Evolutionary conservation across 2,329 filamentous ascomycete genomes (phyloP).

Genomic region (Pestalotiopsis sp.): DNA sequence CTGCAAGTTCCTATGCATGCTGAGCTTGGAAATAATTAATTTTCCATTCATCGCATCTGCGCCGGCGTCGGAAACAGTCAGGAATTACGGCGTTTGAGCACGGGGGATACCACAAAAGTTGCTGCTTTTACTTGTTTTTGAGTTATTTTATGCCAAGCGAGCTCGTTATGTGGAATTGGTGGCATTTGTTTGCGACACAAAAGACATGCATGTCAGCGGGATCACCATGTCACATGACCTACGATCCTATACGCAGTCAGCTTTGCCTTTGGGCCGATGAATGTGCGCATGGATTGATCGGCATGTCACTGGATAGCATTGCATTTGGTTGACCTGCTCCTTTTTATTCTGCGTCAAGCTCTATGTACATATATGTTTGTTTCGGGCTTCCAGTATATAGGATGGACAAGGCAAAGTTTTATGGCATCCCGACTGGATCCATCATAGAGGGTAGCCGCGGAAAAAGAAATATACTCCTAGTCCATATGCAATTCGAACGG

Average conservation of each 20-base stretch:
- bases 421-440: not conserved
- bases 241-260: not conserved
- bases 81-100: constrained; percentile 32
- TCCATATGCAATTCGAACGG: not conserved
- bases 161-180: not conserved
- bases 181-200: not conserved
- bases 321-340: not conserved
- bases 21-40: constrained; percentile 7
- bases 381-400: not conserved
- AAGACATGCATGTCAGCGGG: not conserved
- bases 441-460: not conserved
- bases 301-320: not conserved
- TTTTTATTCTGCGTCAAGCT: not conserved
- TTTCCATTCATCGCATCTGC: constrained; percentile 17
- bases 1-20: not conserved
- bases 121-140: constrained; percentile 14
- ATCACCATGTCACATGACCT: not conserved
- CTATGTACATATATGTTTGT: not conserved
- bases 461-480: not conserved
- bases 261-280: not conserved
- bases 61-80: constrained; percentile 2
- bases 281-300: not conserved
- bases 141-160: not conserved
- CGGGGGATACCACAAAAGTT: constrained; percentile 42
- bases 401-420: not conserved